phyloP scores from a whole-genome alignment of 805 yeast genomes.

The Metschnikowia baotianmanensis region DNA sequence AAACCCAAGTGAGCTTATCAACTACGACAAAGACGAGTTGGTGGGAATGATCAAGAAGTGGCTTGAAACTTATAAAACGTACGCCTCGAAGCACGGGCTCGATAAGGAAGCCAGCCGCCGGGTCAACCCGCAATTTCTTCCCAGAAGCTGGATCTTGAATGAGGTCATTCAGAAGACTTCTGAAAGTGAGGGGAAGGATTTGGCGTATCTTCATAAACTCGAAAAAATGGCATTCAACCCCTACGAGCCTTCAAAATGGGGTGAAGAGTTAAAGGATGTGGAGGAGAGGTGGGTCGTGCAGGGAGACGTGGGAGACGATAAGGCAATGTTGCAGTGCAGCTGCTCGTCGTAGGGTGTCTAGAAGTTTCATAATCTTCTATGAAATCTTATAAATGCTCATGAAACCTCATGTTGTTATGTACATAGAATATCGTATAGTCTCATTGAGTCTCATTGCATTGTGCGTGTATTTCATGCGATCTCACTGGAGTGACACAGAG shows the following conservation, averaged over 20 bases:
- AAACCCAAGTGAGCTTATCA: conserved; percentile 16
- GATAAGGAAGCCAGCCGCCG: conserved; percentile 43
- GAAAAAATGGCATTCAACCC: conserved; percentile 75
- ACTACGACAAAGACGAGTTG: conserved; percentile 38
- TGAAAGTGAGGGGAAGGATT: conserved; percentile 49
- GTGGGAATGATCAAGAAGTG: conserved; percentile 45
- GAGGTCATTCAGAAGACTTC: conserved; percentile 66
- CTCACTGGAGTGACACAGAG: no score
- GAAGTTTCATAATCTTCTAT: no score
- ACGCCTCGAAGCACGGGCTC: conserved; percentile 35
- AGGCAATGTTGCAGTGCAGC: conserved; percentile 69
- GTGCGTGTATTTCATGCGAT: no score
- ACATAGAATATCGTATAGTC: no score
- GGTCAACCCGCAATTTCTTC: conserved; percentile 76
- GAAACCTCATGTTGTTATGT: no score
- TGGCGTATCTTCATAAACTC: conserved; percentile 54
- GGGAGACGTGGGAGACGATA: conserved; percentile 49
- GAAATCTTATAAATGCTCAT: no score
- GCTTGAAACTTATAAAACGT: conserved; percentile 47
- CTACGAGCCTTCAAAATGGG: conserved; percentile 66
- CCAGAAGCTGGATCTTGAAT: conserved; percentile 82
- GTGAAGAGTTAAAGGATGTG: conserved; percentile 56
- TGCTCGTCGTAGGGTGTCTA: conserved; percentile 46
- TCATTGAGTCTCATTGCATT: no score
- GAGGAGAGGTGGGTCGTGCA: conserved; percentile 52